Conservation (phyloP, 2,329 filamentous ascomycete species). For the Metarhizium sp. region DNA sequence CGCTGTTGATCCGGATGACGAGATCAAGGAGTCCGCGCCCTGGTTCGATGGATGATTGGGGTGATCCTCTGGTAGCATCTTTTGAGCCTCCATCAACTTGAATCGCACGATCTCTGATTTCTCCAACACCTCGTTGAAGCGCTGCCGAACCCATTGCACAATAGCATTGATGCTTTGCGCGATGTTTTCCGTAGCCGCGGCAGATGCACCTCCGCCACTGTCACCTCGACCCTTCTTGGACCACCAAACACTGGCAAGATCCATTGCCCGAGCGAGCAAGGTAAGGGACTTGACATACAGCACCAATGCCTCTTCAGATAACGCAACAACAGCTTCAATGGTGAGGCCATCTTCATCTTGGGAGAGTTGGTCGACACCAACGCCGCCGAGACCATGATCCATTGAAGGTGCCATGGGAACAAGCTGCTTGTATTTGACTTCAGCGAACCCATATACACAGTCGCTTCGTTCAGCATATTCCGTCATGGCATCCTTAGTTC, state of each 20-base stretch:
- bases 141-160: conserved; percentile 87
- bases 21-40: conserved; percentile 45
- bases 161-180: conserved; percentile 77
- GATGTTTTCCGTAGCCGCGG: conserved; percentile 36
- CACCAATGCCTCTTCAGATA: conserved; percentile 91
- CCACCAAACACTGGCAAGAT: conserved; percentile 93
- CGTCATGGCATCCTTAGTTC: conserved; percentile 73
- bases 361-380: conserved; percentile 42
- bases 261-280: conserved; percentile 87
- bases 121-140: conserved; percentile 95
- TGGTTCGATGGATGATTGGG: conserved; percentile 79
- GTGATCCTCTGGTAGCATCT: conserved; percentile 72
- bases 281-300: conserved; percentile 92
- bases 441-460: conserved; percentile 93
- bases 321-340: conserved; percentile 70
- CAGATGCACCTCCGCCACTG: conserved; percentile 28
- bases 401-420: conserved; percentile 75
- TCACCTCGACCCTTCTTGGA: conserved; percentile 64
- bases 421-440: conserved; percentile 98
- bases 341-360: conserved; percentile 69
- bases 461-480: conserved; percentile 89
- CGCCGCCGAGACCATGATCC: conserved; percentile 59
- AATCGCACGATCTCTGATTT: conserved; percentile 92
- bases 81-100: conserved; percentile 79
- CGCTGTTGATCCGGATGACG: conserved; percentile 51